phyloP scores from a whole-genome alignment of 1,284 basidiomycete species.

The Cerioporus squamosus region DNA sequence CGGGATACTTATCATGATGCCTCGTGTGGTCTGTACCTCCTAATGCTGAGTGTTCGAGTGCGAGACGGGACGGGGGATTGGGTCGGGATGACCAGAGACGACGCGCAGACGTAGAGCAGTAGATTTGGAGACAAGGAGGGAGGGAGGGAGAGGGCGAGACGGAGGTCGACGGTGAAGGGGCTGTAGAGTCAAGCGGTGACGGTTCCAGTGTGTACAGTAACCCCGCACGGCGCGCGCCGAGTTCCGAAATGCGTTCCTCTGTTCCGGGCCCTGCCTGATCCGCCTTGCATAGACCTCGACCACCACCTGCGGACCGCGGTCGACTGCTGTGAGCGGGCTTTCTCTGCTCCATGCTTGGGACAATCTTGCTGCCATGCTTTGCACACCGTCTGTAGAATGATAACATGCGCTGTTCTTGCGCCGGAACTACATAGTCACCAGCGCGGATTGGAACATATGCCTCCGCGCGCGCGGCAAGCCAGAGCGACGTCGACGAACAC shows the following conservation, averaged over 20 bases:
- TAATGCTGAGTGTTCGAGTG: neutral
- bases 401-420: too few relatives aligned
- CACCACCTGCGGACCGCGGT: too few relatives aligned
- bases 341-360: too few relatives aligned
- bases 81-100: neutral
- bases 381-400: too few relatives aligned
- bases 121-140: neutral
- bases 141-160: neutral
- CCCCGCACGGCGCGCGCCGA: neutral
- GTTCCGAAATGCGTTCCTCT: neutral
- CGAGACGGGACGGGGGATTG: neutral
- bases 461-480: too few relatives aligned
- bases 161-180: neutral
- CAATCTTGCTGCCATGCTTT: too few relatives aligned
- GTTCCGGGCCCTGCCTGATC: too few relatives aligned
- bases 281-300: too few relatives aligned
- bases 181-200: neutral
- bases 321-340: too few relatives aligned
- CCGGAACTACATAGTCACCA: too few relatives aligned
- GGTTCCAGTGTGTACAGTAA: neutral
- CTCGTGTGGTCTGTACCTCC: neutral
- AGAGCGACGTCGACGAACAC: too few relatives aligned
- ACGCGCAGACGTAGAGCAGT: neutral
- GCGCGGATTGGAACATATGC: too few relatives aligned
- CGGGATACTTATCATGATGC: constrained; percentile 39